phyloP scores from a whole-genome alignment of 371 early-diverging fungal species.

The Polyrhizophydium stewartii region DNA sequence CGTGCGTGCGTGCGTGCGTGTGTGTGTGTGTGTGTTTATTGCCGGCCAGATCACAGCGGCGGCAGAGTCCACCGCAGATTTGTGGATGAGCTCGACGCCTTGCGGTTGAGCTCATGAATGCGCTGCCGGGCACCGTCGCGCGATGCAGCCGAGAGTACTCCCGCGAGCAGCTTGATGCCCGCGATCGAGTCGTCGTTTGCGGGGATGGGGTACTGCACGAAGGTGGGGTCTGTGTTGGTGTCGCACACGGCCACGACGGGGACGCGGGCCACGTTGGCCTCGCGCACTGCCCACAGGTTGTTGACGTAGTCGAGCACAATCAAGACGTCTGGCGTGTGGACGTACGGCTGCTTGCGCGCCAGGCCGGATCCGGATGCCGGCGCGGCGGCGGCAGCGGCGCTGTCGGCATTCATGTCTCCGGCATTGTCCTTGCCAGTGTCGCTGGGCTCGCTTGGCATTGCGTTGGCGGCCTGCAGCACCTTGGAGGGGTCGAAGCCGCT shows the following conservation, averaged over 20 bases:
- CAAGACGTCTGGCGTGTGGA: slow-evolving; percentile 83
- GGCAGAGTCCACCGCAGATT: too few species aligned
- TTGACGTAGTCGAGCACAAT: slow-evolving; percentile 82
- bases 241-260: slow-evolving; percentile 92
- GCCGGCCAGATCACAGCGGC: too few species aligned
- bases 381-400: not conserved
- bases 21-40: too few species aligned
- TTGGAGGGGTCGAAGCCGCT: slow-evolving; percentile 38
- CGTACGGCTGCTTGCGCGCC: slow-evolving; percentile 41
- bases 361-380: slow-evolving; percentile 6
- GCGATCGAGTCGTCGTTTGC: slow-evolving; percentile 90
- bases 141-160: slow-evolving; percentile 59
- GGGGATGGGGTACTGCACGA: slow-evolving; percentile 93
- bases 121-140: slow-evolving; percentile 13
- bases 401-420: not conserved
- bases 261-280: slow-evolving; percentile 74
- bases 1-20: too few species aligned
- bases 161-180: slow-evolving; percentile 80
- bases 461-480: slow-evolving; percentile 20
- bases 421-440: not conserved
- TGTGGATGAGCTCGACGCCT: not conserved
- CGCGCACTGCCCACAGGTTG: slow-evolving; percentile 74
- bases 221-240: slow-evolving; percentile 86
- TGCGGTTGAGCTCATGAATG: not conserved
- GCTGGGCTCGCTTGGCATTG: not conserved